Evolutionary conservation across 192 early-diverging fungal species (phyloP).

Genomic region (Phlyctochytrium arcticum): DNA sequence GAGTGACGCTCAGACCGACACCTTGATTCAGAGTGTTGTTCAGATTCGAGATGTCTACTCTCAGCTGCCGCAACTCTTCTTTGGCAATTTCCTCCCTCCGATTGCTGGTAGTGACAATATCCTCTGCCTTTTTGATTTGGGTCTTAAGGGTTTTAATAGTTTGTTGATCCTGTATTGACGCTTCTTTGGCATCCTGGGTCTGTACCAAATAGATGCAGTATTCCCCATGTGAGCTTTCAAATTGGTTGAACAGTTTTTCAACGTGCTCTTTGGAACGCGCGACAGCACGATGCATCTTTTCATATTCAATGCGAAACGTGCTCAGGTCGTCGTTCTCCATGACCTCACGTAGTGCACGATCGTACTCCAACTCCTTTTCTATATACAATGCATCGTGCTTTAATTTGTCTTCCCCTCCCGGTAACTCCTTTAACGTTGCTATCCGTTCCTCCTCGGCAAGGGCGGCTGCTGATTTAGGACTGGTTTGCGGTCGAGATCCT

Average conservation of each 20-base stretch:
- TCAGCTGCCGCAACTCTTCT: slow-evolving; percentile 49
- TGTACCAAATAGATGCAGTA: slow-evolving; percentile 29
- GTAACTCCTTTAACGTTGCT: not conserved
- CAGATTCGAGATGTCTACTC: slow-evolving; percentile 46
- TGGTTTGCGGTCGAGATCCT: not conserved
- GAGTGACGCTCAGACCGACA: slow-evolving; percentile 49
- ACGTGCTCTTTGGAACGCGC: slow-evolving; percentile 33
- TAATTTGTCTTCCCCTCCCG: slow-evolving; percentile 16
- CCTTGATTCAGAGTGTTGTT: slow-evolving; percentile 53
- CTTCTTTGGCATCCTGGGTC: slow-evolving; percentile 23
- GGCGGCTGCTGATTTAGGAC: not conserved
- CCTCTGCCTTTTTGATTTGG: slow-evolving; percentile 48
- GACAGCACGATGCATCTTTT: slow-evolving; percentile 49
- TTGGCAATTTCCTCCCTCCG: slow-evolving; percentile 47
- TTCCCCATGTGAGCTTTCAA: slow-evolving; percentile 31
- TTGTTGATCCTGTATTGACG: slow-evolving; percentile 38
- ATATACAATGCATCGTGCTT: slow-evolving; percentile 11
- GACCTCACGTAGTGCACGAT: slow-evolving; percentile 7
- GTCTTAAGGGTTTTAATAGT: slow-evolving; percentile 39
- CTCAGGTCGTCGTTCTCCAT: slow-evolving; percentile 7
- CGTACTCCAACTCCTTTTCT: slow-evolving; percentile 22
- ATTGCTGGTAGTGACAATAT: slow-evolving; percentile 36
- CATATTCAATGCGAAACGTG: slow-evolving; percentile 44
- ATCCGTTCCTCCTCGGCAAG: not conserved
- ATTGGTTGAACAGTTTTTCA: slow-evolving; percentile 34